Evolutionary conservation across 768 basidiomycete genomes (phyloP).

Genomic region (Mycena olivaceomarginata): DNA sequence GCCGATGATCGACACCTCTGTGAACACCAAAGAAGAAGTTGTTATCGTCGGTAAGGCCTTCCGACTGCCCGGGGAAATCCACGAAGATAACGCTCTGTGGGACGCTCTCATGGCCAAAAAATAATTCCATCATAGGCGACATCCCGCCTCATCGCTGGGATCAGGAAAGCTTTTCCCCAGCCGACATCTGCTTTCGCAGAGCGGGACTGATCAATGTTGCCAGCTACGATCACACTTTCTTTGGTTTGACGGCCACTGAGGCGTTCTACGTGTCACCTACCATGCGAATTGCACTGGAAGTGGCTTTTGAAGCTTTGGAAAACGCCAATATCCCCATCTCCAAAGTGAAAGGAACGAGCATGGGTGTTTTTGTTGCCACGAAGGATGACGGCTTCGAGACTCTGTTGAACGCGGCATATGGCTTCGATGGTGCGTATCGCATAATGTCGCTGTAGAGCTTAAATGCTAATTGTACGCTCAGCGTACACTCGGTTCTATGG

Average conservation of each 20-base stretch:
- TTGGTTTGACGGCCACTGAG: constrained; percentile 41
- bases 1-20: not conserved
- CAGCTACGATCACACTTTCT: constrained; percentile 42
- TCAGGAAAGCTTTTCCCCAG: constrained; percentile 35
- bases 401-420: constrained; percentile 37
- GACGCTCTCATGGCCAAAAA: constrained; percentile 34
- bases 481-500: constrained; percentile 43
- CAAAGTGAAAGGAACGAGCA: constrained; percentile 36
- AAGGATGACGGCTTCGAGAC: constrained; percentile 41
- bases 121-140: constrained; percentile 14
- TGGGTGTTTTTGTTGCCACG: constrained; percentile 38
- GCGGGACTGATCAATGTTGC: constrained; percentile 39
- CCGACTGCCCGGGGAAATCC: constrained; percentile 38
- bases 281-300: constrained; percentile 41
- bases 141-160: constrained; percentile 44
- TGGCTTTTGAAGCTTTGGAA: constrained; percentile 43
- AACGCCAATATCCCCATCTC: constrained; percentile 43
- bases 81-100: constrained; percentile 32
- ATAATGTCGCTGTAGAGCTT: not conserved
- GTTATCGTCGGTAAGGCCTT: constrained; percentile 44
- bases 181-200: constrained; percentile 33
- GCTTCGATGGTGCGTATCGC: constrained; percentile 37
- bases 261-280: constrained; percentile 43
- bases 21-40: constrained; percentile 29
- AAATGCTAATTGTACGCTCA: not conserved